phyloP scores from a whole-genome alignment of 169 alveolate genomes.

The Babesia gibsoni region DNA sequence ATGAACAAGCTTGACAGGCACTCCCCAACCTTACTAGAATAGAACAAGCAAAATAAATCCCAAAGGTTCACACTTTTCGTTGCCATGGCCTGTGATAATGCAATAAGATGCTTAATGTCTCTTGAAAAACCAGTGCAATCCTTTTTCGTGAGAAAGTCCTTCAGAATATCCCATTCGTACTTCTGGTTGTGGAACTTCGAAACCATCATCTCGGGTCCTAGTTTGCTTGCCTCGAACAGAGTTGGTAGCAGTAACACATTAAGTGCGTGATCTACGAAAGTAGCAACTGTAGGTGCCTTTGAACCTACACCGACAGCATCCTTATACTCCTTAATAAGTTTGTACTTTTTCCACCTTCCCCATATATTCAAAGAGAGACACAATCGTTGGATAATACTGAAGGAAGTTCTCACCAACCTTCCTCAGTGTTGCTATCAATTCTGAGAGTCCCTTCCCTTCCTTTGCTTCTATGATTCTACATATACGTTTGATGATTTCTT shows the following conservation, averaged over 20 bases:
- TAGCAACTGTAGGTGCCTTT: neutral
- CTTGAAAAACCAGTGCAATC: neutral
- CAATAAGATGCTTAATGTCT: slow-evolving; percentile 2
- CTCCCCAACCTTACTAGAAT: neutral
- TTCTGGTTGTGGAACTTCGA: neutral
- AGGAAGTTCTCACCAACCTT: neutral
- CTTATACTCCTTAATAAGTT: neutral
- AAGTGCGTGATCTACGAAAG: slow-evolving; percentile 17
- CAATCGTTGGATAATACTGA: slow-evolving; percentile 2
- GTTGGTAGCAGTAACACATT: slow-evolving; percentile 6
- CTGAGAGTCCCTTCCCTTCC: neutral
- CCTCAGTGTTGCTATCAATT: neutral
- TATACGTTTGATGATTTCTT: slow-evolving; percentile 9
- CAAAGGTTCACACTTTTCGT: slow-evolving; percentile 9
- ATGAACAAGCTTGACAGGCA: slow-evolving; percentile 5
- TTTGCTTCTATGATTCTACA: neutral
- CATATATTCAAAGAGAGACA: neutral
- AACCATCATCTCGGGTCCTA: slow-evolving; percentile 9
- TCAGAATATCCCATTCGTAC: slow-evolving; percentile 6
- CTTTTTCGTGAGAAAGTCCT: neutral
- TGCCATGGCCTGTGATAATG: neutral
- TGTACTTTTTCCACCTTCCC: neutral
- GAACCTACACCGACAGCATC: neutral
- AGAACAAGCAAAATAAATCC: slow-evolving; percentile 39
- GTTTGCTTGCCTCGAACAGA: neutral